These are phyloP conservation scores for Fusarium poae DNA, from an alignment of 2,329 filamentous ascomycete species.

Conservation along the genomic window DNA sequence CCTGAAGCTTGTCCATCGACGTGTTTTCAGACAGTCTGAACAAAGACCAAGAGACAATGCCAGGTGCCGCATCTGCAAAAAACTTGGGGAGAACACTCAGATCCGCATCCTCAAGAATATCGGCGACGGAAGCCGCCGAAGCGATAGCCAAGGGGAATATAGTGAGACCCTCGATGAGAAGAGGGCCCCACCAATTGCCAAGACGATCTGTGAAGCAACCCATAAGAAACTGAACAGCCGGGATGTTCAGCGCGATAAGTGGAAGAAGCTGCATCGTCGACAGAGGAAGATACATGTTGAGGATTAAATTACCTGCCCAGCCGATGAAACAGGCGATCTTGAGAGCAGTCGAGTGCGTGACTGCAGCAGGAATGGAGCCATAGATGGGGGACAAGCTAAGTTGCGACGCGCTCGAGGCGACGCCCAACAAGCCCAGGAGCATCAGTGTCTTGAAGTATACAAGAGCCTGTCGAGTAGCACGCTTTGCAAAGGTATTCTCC, in stretches of 20 bases:
- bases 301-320: conserved; percentile 74
- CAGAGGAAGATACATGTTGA: conserved; percentile 62
- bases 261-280: conserved; percentile 71
- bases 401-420: conserved; percentile 78
- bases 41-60: conserved; percentile 74
- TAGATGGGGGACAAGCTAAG: conserved; percentile 88
- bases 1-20: conserved; percentile 58
- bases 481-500: conserved; percentile 51
- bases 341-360: conserved; percentile 77
- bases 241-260: conserved; percentile 80
- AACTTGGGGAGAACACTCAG: conserved; percentile 67
- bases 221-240: conserved; percentile 78
- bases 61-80: conserved; percentile 73
- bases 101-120: conserved; percentile 72
- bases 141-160: conserved; percentile 76
- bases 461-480: conserved; percentile 54
- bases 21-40: conserved; percentile 67
- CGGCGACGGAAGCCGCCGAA: conserved; percentile 73
- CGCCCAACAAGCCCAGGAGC: conserved; percentile 59
- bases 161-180: conserved; percentile 79
- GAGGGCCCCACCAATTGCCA: conserved; percentile 78
- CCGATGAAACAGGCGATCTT: conserved; percentile 77
- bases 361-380: conserved; percentile 81
- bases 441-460: conserved; percentile 55
- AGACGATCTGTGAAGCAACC: conserved; percentile 74